Percentiles rank a stretch among this genome's conserved stretches.
Conservation (phyloP, 768 basidiomycete species). For the Paxillus involutus region DNA sequence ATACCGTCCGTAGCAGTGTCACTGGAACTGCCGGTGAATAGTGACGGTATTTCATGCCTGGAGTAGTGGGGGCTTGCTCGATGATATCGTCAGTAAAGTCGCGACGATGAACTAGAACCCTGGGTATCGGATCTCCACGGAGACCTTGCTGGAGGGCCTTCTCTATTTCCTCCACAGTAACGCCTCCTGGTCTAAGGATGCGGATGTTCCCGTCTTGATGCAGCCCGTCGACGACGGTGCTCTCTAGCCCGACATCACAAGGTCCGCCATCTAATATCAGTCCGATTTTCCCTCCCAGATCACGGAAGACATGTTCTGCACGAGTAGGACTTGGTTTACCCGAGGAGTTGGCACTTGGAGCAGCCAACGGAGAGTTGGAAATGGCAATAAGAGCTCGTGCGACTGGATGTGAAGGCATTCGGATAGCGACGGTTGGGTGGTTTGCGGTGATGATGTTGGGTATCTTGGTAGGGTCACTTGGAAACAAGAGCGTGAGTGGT, state of each 20-base stretch:
- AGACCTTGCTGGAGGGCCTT: constrained; percentile 47
- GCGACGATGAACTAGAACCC: constrained; percentile 74
- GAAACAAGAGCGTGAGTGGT: constrained; percentile 89
- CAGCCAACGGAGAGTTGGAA: constrained; percentile 77
- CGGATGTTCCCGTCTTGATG: constrained; percentile 73
- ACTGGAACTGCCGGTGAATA: constrained; percentile 93
- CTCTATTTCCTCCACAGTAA: constrained; percentile 87
- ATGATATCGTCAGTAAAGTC: constrained; percentile 72
- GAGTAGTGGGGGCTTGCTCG: constrained; percentile 85
- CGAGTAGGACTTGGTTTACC: constrained; percentile 93
- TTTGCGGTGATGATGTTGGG: constrained; percentile 78
- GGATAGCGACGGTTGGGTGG: constrained; percentile 81
- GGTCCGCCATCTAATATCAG: constrained; percentile 91
- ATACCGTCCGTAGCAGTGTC: constrained; percentile 59
- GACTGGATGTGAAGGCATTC: constrained; percentile 94
- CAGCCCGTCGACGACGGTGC: constrained; percentile 91
- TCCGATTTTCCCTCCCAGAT: constrained; percentile 71
- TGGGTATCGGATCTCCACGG: constrained; percentile 40
- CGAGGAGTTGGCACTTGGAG: constrained; percentile 93
- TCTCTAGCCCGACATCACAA: constrained; percentile 90
- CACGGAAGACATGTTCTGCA: constrained; percentile 79
- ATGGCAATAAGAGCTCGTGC: constrained; percentile 85
- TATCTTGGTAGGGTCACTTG: constrained; percentile 57
- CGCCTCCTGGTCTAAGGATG: constrained; percentile 87
- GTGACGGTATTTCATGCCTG: constrained; percentile 99